Evolutionary conservation across 257 asterid genomes (phyloP).

Genomic region (Solanum medicagineum): DNA sequence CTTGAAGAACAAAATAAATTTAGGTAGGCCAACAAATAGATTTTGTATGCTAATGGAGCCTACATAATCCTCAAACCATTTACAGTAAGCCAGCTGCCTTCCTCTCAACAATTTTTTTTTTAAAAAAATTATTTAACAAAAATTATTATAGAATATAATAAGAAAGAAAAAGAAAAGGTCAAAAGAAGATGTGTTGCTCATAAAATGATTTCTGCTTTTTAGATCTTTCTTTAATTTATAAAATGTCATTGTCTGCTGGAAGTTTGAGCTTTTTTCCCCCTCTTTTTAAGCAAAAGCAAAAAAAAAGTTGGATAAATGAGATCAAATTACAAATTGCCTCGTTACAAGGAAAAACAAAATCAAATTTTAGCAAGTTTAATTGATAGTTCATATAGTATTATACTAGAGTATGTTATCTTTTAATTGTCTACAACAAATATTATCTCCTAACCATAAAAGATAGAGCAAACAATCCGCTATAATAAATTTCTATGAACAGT

Average conservation of each 20-base stretch:
- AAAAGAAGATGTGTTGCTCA: not conserved
- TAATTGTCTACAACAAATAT: not conserved
- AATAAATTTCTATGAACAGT: too few species aligned
- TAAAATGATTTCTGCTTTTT: not conserved
- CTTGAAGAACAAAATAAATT: not conserved
- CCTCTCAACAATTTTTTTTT: not conserved
- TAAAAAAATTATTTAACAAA: too few species aligned
- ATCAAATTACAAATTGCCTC: not conserved
- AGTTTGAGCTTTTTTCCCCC: not conserved
- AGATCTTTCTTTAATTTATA: not conserved
- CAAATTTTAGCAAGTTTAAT: not conserved
- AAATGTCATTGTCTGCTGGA: not conserved
- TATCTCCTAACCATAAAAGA: too few species aligned
- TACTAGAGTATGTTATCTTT: not conserved
- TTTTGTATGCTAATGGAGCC: not conserved
- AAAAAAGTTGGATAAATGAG: not conserved
- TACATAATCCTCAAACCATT: not conserved
- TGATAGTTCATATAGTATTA: not conserved
- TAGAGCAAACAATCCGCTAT: too few species aligned
- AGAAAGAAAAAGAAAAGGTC: not conserved
- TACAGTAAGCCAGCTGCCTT: not conserved
- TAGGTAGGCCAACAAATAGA: not conserved
- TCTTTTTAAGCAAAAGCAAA: not conserved
- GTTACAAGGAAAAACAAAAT: not conserved
- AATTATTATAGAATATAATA: not conserved